Base-by-base conservation (phyloP, 2,329 filamentous ascomycete genomes). In the Fusarium miscanthi region DNA sequence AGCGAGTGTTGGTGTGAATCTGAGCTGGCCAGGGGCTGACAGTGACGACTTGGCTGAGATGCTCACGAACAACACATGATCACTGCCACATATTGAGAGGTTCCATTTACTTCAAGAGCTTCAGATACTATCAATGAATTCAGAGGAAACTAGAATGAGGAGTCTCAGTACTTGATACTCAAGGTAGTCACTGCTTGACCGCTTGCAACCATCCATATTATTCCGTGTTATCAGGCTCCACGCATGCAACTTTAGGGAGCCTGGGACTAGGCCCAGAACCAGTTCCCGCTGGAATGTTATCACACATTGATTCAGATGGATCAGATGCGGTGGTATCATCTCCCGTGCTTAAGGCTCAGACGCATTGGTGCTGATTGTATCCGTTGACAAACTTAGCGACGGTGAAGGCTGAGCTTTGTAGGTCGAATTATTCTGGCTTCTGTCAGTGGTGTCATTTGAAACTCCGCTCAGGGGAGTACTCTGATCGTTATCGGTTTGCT, bases 41-140 rank as follows among this genome's bases (percentile, higher is more conserved):
- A 72, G 70, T 63, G 70, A 60, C 58, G 59, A 12, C 13, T 48
- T 38, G 25, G n/a, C 17, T 27, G 30, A 21, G 27, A 59, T 59
- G 37, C 51, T 31, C 35, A 33, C 14, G n/a, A 35, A 51, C 27
- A 37, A 41, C 46, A 66, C 42, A 63, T 14, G 21, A 43, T 46
- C 25, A 56, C 35, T 21, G 30, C n/a, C 11, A 7, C 27, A 37
- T 17, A 31, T 23, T 27, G 7, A 17, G 37, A 7, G 7, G 4
- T 2, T 21, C 14, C 12, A 8, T 27, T 19, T 33, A 8, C 10
- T 57, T 59, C 9, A 21, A 30, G n/a, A 12, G 14, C 23, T 14
- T 45, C 33, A 35, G 17, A 9, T 25, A 3, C n/a, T 13, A 14
- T n/a, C n/a, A 14, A 38, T 21, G 2, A n/a, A 25, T 33, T 33